phyloP scores from a whole-genome alignment of 441 rosid species.

The Corymbia citriodora region DNA sequence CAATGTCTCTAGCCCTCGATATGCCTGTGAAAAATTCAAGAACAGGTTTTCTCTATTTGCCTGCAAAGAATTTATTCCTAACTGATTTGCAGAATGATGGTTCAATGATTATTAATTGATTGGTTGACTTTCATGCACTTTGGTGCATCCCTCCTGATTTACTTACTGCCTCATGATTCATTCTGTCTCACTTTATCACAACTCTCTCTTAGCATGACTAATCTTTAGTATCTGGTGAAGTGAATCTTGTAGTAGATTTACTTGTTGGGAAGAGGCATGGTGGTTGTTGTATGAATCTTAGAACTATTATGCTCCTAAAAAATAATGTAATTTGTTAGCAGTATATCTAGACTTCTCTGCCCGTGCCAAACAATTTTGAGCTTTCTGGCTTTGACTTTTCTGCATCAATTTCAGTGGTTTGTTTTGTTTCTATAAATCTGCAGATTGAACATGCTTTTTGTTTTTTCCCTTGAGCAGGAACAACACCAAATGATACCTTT shows the following conservation, averaged over 20 bases:
- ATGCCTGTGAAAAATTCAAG: conserved; percentile 42
- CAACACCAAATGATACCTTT: conserved; percentile 20
- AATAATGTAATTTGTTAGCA: neutral
- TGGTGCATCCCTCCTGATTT: neutral
- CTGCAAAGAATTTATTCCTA: neutral
- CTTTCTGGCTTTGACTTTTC: neutral
- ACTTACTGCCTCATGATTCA: neutral
- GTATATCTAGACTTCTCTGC: neutral
- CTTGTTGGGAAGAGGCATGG: neutral
- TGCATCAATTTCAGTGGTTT: neutral
- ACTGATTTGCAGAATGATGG: neutral
- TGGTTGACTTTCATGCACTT: neutral
- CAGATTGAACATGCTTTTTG: neutral
- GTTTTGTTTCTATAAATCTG: neutral
- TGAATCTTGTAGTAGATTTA: neutral
- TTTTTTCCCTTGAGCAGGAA: conserved; percentile 21
- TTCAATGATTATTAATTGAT: neutral
- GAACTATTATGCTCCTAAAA: neutral
- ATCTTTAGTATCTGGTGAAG: neutral
- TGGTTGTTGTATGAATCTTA: neutral
- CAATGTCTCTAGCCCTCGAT: conserved; percentile 74
- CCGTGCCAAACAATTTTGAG: neutral
- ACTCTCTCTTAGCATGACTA: neutral
- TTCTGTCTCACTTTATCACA: neutral
- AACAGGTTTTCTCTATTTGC: conserved; percentile 22